Conservation (phyloP, 176 grass and related monocot genomes). For the Thinopyrum elongatum region DNA sequence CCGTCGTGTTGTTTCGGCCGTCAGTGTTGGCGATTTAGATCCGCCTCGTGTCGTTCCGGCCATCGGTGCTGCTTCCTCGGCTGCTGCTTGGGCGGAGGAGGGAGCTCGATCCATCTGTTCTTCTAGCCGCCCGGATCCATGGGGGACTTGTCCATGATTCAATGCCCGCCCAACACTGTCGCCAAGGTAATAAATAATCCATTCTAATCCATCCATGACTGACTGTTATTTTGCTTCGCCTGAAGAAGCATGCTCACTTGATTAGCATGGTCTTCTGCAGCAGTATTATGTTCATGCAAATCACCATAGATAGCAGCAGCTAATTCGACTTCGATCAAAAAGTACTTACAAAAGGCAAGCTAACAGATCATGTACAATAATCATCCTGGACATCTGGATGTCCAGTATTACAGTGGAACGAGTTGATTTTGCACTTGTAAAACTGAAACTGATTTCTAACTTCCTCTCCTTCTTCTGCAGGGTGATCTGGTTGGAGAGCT, state of each 20-base stretch:
- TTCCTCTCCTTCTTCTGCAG: slow-evolving; percentile 31
- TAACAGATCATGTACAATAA: background rate
- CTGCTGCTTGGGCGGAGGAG: too few relatives aligned
- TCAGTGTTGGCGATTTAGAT: too few relatives aligned
- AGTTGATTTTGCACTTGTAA: background rate
- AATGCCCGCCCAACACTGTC: background rate
- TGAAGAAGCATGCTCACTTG: too few relatives aligned
- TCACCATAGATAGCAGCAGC: background rate
- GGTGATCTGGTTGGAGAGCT: slow-evolving; percentile 8
- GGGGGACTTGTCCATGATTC: slow-evolving; percentile 37
- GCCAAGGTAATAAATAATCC: slow-evolving; percentile 33
- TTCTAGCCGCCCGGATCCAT: too few relatives aligned
- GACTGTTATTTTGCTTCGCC: background rate
- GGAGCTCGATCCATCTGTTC: too few relatives aligned
- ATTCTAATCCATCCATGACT: background rate
- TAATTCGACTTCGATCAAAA: background rate
- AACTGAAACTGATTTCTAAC: background rate
- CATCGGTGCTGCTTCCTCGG: too few relatives aligned
- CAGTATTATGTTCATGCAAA: background rate
- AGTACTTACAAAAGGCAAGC: background rate
- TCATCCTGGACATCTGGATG: background rate
- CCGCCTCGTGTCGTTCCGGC: too few relatives aligned
- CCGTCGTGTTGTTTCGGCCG: too few relatives aligned
- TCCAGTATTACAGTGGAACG: background rate
- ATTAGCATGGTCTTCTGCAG: background rate